Evolutionary conservation across 2,329 filamentous ascomycete genomes (phyloP).

Genomic region (Dactylonectria macrodidyma): DNA sequence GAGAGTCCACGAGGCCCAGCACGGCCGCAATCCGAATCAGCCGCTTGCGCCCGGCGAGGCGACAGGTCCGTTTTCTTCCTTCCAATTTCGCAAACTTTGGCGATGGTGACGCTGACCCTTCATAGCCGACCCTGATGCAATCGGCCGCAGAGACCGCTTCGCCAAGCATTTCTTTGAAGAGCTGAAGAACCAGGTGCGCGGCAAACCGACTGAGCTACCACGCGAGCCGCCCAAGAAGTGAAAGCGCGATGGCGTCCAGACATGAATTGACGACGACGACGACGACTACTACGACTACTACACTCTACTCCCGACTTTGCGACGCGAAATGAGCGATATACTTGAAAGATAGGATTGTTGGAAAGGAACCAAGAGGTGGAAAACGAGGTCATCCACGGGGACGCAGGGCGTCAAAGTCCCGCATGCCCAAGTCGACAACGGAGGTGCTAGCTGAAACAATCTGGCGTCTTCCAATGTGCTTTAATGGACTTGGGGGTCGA

Average conservation of each 20-base stretch:
- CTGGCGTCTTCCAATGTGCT: too few relatives aligned
- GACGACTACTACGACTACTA: constrained; percentile 18
- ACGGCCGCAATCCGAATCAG: constrained; percentile 66
- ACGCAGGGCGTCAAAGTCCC: neutral
- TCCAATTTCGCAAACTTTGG: neutral
- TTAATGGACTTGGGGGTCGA: neutral
- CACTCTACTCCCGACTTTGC: constrained; percentile 25
- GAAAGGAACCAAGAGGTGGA: neutral
- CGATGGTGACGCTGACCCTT: neutral
- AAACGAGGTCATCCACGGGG: neutral
- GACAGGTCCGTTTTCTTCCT: constrained; percentile 56
- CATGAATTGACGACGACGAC: constrained; percentile 2
- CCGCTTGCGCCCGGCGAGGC: constrained; percentile 68
- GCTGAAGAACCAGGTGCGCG: constrained; percentile 64
- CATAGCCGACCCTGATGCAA: constrained; percentile 52
- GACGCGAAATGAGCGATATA: constrained; percentile 1
- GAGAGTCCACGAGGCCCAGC: constrained; percentile 62
- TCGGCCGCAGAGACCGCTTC: constrained; percentile 52
- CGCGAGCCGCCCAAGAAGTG: constrained; percentile 47
- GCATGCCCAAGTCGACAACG: neutral
- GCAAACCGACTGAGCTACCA: constrained; percentile 59
- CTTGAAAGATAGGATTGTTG: neutral
- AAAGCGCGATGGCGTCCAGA: neutral
- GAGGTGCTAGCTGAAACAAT: neutral
- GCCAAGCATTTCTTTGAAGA: constrained; percentile 66